Conservation (phyloP, 2,329 filamentous ascomycete genomes). For the Amylocarpus encephaloides region DNA sequence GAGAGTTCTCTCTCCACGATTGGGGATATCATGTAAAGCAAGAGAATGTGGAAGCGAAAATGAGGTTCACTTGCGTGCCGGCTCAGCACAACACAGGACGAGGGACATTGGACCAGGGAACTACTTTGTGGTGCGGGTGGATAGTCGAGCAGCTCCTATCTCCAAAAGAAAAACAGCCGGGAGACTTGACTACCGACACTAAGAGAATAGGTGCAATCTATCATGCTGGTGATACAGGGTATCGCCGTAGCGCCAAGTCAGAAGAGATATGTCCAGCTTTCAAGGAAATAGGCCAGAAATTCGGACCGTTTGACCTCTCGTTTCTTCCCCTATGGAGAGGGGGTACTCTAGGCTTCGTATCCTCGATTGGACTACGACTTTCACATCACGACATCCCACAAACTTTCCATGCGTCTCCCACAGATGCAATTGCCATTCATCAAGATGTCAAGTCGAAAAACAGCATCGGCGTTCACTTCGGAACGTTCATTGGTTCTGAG, state of each 20-base stretch:
- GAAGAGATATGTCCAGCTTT: constrained; percentile 76
- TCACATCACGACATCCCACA: constrained; percentile 19
- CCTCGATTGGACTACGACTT: constrained; percentile 16
- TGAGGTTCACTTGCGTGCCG: constrained; percentile 57
- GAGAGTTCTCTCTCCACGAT: constrained; percentile 53
- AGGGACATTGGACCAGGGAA: constrained; percentile 55
- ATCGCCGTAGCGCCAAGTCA: constrained; percentile 54
- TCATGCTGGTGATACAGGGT: constrained; percentile 61
- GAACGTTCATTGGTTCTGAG: constrained; percentile 21
- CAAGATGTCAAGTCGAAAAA: constrained; percentile 13
- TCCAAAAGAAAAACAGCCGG: constrained; percentile 47
- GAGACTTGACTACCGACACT: too few relatives aligned
- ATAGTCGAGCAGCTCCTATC: constrained; percentile 44
- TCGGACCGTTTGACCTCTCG: constrained; percentile 82
- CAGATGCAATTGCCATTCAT: constrained; percentile 21
- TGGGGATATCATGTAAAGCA: constrained; percentile 38
- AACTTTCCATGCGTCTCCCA: constrained; percentile 16
- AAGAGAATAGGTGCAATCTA: constrained; percentile 58
- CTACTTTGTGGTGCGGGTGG: constrained; percentile 86
- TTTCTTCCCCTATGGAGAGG: constrained; percentile 73
- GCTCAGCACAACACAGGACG: constrained; percentile 75
- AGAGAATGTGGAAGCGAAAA: constrained; percentile 46
- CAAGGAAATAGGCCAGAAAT: constrained; percentile 68
- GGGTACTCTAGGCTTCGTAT: constrained; percentile 20
- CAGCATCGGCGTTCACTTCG: constrained; percentile 20